These are phyloP conservation scores for Pelagomonas calceolata DNA, from an alignment of 108 stramenopile species.

Conservation along the genomic window DNA sequence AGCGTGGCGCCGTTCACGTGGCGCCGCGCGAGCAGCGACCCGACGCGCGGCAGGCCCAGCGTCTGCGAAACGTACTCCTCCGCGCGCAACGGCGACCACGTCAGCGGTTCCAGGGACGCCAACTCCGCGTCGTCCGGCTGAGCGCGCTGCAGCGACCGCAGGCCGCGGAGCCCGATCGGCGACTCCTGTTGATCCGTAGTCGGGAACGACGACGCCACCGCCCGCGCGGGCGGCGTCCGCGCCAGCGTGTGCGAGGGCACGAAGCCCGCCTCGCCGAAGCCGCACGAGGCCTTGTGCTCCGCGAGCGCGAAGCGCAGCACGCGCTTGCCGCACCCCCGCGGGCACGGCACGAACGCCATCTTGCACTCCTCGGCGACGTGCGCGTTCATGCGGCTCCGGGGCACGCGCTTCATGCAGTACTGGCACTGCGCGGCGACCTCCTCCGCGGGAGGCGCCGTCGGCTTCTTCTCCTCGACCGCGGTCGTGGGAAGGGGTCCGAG, in stretches of 20 bases:
- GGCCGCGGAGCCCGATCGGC: background rate
- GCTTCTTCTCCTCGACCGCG: too few species aligned
- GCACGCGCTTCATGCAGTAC: too few species aligned
- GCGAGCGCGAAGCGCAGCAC: background rate
- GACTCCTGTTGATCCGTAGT: background rate
- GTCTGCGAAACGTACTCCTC: background rate
- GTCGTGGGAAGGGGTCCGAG: too few species aligned
- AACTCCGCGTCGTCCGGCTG: background rate
- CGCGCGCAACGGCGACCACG: background rate
- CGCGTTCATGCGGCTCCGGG: too few species aligned
- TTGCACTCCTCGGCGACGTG: too few species aligned
- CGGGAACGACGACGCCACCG: background rate
- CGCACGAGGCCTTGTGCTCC: background rate
- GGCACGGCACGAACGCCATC: too few species aligned
- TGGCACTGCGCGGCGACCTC: too few species aligned
- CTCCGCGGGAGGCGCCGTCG: too few species aligned
- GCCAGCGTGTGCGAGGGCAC: background rate
- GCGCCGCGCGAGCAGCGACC: background rate
- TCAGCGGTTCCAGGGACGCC: background rate
- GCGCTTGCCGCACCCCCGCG: background rate
- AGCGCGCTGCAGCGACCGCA: background rate
- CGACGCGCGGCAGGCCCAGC: background rate
- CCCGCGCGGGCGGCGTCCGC: background rate
- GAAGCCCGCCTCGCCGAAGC: background rate
- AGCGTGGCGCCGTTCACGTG: background rate